Conservation (phyloP, 1,284 basidiomycete species). For the Athelia psychrophila region DNA sequence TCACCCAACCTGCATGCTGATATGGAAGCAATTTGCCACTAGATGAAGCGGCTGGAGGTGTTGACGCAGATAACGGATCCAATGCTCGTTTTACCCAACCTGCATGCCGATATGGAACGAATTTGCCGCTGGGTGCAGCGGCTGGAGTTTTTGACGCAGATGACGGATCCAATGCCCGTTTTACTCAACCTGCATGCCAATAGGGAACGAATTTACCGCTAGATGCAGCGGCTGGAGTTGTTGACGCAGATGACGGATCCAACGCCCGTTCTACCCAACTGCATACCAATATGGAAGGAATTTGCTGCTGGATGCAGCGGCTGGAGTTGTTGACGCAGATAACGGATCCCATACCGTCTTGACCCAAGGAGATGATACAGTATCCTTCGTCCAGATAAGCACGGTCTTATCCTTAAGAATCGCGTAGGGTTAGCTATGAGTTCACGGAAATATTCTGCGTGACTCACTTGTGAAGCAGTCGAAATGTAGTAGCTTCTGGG, state of each 20-base stretch:
- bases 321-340: slow-evolving; percentile 34
- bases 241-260: slow-evolving; percentile 99
- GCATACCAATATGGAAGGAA: slow-evolving; percentile 97
- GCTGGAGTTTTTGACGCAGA: too few relatives aligned
- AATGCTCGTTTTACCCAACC: not conserved
- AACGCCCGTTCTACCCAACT: slow-evolving; percentile 98
- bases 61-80: too few relatives aligned
- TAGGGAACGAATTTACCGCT: too few relatives aligned
- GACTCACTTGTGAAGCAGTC: slow-evolving; percentile 82
- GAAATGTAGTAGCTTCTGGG: slow-evolving; percentile 95
- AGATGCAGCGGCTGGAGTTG: too few relatives aligned
- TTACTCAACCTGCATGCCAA: too few relatives aligned
- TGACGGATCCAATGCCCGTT: too few relatives aligned
- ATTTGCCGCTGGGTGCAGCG: too few relatives aligned
- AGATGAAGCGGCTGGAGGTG: slow-evolving; percentile 25
- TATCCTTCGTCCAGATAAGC: slow-evolving; percentile 91
- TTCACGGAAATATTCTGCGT: too few relatives aligned
- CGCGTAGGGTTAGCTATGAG: not conserved
- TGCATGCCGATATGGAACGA: too few relatives aligned
- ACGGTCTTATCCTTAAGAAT: slow-evolving; percentile 52
- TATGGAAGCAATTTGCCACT: slow-evolving; percentile 67
- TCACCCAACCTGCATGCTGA: slow-evolving; percentile 86
- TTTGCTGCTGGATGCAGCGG: slow-evolving; percentile 51
- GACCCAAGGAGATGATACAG: slow-evolving; percentile 77
- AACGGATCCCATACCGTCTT: slow-evolving; percentile 85